phyloP scores from a whole-genome alignment of 257 asterid genomes.

The Solanum virginianum region DNA sequence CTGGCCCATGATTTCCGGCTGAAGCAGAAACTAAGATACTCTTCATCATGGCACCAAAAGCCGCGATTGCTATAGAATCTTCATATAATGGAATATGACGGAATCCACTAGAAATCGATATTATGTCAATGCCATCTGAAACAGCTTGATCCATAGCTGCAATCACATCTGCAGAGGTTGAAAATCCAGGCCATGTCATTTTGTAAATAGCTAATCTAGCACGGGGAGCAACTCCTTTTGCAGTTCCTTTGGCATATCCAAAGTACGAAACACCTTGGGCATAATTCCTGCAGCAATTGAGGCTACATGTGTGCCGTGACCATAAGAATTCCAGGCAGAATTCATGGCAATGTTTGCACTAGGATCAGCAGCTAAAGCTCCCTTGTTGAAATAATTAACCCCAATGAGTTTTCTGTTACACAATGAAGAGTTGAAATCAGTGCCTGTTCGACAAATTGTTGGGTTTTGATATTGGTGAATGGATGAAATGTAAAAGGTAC shows the following conservation, averaged over 20 bases:
- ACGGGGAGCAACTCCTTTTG: conserved; percentile 8
- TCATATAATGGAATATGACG: not conserved
- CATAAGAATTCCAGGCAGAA: conserved; percentile 3
- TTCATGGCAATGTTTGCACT: not conserved
- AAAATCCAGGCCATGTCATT: not conserved
- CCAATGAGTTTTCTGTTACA: conserved; percentile 2
- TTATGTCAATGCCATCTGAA: not conserved
- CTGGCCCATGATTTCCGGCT: conserved; percentile 10
- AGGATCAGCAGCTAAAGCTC: not conserved
- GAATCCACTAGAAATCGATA: not conserved
- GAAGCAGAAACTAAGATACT: conserved; percentile 21
- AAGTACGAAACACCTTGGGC: not conserved
- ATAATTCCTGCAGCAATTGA: conserved; percentile 1
- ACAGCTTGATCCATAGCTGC: conserved; percentile 15
- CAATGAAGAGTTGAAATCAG: not conserved
- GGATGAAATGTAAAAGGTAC: no score
- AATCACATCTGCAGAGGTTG: not conserved
- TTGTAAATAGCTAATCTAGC: conserved; percentile 7
- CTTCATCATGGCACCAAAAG: conserved; percentile 34
- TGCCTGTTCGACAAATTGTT: not conserved
- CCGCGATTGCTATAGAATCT: conserved; percentile 18
- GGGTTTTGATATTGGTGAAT: no score
- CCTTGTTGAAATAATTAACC: not conserved
- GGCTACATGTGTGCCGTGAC: conserved; percentile 4
- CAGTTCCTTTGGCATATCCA: conserved; percentile 10